Evolutionary conservation across 2,329 filamentous ascomycete species (phyloP).

Genomic region (Hypoxylon sp.): DNA sequence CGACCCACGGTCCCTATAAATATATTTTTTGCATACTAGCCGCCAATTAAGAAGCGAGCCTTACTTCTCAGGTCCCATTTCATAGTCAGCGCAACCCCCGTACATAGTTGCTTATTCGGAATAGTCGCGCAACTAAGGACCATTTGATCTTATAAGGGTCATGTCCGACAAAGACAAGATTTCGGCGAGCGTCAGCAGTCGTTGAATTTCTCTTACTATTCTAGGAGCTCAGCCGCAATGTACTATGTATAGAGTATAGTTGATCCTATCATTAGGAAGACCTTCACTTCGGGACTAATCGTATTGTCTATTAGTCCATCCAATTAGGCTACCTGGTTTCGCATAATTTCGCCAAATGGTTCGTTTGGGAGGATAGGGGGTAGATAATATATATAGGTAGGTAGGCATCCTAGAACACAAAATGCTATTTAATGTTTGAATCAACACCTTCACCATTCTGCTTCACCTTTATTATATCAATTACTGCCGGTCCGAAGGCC

Average conservation of each 20-base stretch:
- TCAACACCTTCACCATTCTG: background rate
- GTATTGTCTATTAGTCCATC: background rate
- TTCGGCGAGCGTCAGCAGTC: no score
- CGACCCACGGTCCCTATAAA: background rate
- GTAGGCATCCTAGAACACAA: background rate
- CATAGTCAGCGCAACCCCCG: background rate
- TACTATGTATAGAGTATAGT: background rate
- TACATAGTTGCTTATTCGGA: background rate
- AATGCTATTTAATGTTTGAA: background rate
- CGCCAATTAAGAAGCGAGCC: background rate
- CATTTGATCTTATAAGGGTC: background rate
- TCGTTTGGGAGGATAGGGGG: background rate
- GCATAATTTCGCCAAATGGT: no score
- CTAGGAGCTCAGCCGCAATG: background rate
- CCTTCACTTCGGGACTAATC: background rate
- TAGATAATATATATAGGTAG: background rate
- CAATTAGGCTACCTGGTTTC: no score
- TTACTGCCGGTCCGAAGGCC: background rate
- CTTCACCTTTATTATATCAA: background rate
- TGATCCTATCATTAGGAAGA: background rate
- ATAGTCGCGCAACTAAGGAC: background rate
- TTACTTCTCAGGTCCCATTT: background rate
- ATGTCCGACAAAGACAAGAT: background rate
- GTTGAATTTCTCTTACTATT: no score
- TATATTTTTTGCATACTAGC: no score